Evolutionary conservation across 2,329 filamentous ascomycete genomes (phyloP).

Genomic region (Dothistroma septosporum): DNA sequence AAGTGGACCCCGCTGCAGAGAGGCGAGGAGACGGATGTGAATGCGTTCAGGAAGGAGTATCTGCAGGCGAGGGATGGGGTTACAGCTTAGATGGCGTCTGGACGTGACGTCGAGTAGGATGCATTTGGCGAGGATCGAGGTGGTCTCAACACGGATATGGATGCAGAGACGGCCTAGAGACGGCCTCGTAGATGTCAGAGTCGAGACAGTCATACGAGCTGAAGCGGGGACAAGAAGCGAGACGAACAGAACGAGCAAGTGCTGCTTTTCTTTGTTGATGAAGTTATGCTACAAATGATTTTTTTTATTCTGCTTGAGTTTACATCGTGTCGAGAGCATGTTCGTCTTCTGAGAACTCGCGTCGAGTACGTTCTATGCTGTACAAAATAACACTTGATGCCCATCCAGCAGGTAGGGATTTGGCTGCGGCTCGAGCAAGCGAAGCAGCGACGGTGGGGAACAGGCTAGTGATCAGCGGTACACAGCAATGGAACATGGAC

Average conservation of each 20-base stretch:
- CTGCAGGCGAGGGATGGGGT: slow-evolving; percentile 42
- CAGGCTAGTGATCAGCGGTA: too few species aligned
- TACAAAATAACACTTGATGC: too few species aligned
- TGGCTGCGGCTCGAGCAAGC: too few species aligned
- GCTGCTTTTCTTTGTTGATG: background rate
- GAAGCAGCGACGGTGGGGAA: too few species aligned
- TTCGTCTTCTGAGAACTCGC: too few species aligned
- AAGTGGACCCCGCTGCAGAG: slow-evolving; percentile 97
- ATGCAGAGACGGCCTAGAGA: background rate
- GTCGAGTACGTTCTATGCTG: too few species aligned
- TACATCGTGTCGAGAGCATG: too few species aligned
- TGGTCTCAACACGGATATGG: background rate
- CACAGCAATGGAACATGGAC: too few species aligned
- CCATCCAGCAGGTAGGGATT: too few species aligned
- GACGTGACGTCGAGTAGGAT: too few species aligned
- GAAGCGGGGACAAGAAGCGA: background rate
- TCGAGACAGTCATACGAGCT: background rate
- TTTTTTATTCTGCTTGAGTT: background rate
- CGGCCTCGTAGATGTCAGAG: background rate
- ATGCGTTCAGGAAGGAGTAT: slow-evolving; percentile 75
- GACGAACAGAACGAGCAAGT: background rate
- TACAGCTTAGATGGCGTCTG: slow-evolving; percentile 5
- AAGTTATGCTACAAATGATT: background rate
- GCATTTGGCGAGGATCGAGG: too few species aligned
- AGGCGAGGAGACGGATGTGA: slow-evolving; percentile 69